phyloP scores from a whole-genome alignment of 1,139 yeast genomes.

The Yamadazyma triangularis region DNA sequence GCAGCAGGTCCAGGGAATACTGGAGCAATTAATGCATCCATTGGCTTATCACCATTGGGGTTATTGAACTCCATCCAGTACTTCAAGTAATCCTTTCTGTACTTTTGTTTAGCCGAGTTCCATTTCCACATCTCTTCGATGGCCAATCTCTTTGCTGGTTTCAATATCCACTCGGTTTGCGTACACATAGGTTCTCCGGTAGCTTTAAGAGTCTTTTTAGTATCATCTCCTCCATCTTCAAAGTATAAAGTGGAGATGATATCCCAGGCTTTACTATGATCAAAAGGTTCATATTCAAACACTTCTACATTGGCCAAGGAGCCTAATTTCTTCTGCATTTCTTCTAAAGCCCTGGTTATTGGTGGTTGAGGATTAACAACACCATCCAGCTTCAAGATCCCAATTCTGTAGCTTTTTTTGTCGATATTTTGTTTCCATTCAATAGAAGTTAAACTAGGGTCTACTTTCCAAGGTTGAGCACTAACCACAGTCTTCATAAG shows the following conservation, averaged over 20 bases:
- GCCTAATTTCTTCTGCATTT: slow-evolving; percentile 12
- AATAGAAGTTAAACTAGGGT: slow-evolving; percentile 9
- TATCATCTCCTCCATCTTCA: slow-evolving; percentile 21
- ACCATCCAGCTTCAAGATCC: slow-evolving; percentile 15
- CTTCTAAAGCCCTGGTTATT: slow-evolving; percentile 17
- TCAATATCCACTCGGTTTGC: slow-evolving; percentile 16
- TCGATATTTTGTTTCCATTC: slow-evolving; percentile 15
- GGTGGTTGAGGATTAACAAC: slow-evolving; percentile 19
- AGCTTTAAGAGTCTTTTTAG: slow-evolving; percentile 9
- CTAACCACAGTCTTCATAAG: slow-evolving; percentile 18
- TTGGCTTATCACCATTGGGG: slow-evolving; percentile 30
- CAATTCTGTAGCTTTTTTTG: slow-evolving; percentile 9
- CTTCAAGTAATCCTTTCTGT: slow-evolving; percentile 16
- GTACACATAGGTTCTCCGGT: slow-evolving; percentile 19
- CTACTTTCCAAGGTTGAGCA: slow-evolving; percentile 19
- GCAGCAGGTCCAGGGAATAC: slow-evolving; percentile 19
- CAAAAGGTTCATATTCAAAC: slow-evolving; percentile 8
- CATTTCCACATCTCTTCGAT: slow-evolving; percentile 15
- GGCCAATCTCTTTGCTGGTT: slow-evolving; percentile 5
- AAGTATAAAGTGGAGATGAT: slow-evolving; percentile 11
- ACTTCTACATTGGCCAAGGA: slow-evolving; percentile 13
- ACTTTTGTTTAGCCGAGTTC: slow-evolving; percentile 18
- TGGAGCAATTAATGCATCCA: slow-evolving; percentile 18
- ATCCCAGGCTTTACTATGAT: slow-evolving; percentile 2
- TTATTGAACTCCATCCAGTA: slow-evolving; percentile 15